These are phyloP conservation scores for Trichomonas vaginalis DNA, from an alignment of 208 protist species.

Conservation along the genomic window DNA sequence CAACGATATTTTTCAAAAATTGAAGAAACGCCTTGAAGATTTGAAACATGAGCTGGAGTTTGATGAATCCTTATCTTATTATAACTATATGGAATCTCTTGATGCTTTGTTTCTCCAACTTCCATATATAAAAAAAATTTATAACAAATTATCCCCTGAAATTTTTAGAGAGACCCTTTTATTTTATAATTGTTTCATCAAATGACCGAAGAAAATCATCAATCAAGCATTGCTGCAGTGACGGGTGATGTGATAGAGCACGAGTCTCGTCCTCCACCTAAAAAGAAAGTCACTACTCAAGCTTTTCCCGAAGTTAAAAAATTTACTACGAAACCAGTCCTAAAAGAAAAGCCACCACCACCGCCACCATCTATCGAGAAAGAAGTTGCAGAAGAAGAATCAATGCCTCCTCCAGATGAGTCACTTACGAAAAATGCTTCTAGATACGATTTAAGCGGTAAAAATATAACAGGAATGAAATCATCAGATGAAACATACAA, in stretches of 20 bases:
- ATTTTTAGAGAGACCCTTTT: too few species aligned
- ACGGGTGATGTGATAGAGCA: not conserved
- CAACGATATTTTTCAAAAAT: not conserved
- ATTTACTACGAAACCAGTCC: too few species aligned
- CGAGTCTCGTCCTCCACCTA: not conserved
- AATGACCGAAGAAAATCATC: too few species aligned
- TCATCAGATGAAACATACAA: not conserved
- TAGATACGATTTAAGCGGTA: not conserved
- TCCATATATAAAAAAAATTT: too few species aligned
- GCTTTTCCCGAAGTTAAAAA: too few species aligned
- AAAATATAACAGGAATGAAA: not conserved
- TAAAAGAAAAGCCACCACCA: too few species aligned
- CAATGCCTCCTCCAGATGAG: not conserved
- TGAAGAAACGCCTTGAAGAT: not conserved
- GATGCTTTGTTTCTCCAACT: not conserved
- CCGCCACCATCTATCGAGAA: too few species aligned
- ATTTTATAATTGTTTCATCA: too few species aligned
- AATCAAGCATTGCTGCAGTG: not conserved
- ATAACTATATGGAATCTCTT: not conserved
- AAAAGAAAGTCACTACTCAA: too few species aligned
- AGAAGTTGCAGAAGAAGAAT: too few species aligned
- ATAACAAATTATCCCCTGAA: too few species aligned
- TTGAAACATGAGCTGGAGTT: not conserved
- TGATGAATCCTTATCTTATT: not conserved
- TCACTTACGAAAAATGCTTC: not conserved